Conservation (phyloP, 495 filamentous ascomycete species). For the Daldinia loculata region DNA sequence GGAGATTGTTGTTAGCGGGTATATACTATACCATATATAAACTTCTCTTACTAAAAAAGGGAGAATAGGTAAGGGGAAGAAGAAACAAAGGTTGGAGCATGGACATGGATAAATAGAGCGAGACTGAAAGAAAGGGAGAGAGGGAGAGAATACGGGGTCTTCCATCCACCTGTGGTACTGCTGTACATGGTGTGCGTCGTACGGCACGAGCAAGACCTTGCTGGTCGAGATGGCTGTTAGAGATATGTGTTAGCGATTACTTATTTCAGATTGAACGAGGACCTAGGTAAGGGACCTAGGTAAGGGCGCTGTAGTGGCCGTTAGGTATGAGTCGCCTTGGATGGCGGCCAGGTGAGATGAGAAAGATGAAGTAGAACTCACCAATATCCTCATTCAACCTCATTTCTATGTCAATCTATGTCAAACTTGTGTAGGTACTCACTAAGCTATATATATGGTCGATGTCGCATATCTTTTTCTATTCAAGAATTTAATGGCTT, state of each 20-base stretch:
- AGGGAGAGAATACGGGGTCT: slow-evolving; percentile 66
- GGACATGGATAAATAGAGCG: neutral
- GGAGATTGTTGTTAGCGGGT: neutral
- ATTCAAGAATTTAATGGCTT: neutral
- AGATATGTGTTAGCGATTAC: neutral
- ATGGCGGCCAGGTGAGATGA: neutral
- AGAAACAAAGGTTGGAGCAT: no score
- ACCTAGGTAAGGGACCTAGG: no score
- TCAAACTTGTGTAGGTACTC: neutral
- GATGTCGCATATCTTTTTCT: neutral
- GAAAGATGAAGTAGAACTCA: slow-evolving; percentile 26
- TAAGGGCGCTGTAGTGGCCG: neutral
- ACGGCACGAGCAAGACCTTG: slow-evolving; percentile 79
- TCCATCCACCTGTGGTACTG: slow-evolving; percentile 93
- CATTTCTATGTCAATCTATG: slow-evolving; percentile 38
- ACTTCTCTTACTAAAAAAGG: neutral
- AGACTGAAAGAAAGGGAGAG: neutral
- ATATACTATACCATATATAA: neutral
- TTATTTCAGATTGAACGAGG: neutral
- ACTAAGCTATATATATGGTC: neutral
- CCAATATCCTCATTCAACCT: slow-evolving; percentile 57
- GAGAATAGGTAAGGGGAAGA: neutral
- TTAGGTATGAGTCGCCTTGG: neutral
- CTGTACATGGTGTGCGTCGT: slow-evolving; percentile 80
- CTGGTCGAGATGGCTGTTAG: slow-evolving; percentile 70